Conservation (phyloP, 2,329 filamentous ascomycete genomes). For the Claviceps arundinis region DNA sequence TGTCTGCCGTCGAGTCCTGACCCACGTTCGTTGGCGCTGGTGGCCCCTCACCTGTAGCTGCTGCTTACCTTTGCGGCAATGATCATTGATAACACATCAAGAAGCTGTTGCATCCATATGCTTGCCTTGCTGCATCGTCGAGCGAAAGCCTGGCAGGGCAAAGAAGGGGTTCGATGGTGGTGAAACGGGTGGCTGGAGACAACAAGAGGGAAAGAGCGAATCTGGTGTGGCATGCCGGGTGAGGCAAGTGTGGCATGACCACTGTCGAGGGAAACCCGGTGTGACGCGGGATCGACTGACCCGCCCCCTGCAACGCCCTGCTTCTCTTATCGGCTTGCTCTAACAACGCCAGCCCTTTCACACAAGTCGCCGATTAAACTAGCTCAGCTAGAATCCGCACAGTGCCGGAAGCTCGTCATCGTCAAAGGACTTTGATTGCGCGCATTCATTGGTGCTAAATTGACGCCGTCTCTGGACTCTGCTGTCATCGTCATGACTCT, state of each 20-base stretch:
- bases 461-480: no score
- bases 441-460: no score
- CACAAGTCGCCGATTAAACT: no score
- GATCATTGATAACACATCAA: not conserved
- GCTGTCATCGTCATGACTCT: no score
- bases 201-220: not conserved
- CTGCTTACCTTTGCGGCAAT: no score
- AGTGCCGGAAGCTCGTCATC: no score
- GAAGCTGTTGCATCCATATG: not conserved
- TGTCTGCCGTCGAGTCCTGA: conserved; percentile 5
- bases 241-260: conserved; percentile 3
- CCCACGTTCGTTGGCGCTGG: conserved; percentile 6
- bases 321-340: no score
- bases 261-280: not conserved
- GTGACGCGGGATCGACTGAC: not conserved
- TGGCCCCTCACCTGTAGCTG: no score
- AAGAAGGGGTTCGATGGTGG: not conserved
- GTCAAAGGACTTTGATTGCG: no score
- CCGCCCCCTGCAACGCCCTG: not conserved
- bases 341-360: no score
- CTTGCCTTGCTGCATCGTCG: not conserved
- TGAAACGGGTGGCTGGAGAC: not conserved
- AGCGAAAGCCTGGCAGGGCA: not conserved
- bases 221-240: not conserved
- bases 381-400: no score